A percentile compares a stretch with the other conserved stretches of the same genome.
These are phyloP conservation scores for Fusarium tuaranense DNA, from an alignment of 2,329 filamentous ascomycete species.

Conservation along the genomic window DNA sequence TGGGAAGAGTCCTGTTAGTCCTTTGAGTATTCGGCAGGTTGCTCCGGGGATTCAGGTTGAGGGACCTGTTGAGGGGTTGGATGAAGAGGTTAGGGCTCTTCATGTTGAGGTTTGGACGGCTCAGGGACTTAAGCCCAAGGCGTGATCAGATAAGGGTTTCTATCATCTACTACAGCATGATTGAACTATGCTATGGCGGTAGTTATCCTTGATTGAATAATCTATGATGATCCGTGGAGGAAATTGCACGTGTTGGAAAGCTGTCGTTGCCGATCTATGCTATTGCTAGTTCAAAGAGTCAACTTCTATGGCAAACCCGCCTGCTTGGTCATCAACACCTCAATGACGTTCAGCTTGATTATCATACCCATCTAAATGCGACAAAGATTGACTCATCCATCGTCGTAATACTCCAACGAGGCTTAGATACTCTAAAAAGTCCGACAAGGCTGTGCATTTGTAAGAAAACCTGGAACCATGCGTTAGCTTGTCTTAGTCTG, in stretches of 20 bases:
- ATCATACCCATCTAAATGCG: neutral
- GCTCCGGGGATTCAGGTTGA: constrained; percentile 44
- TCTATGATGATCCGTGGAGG: neutral
- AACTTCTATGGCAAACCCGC: neutral
- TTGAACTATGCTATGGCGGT: neutral
- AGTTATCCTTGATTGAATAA: neutral
- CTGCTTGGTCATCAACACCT: neutral
- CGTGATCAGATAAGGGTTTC: neutral
- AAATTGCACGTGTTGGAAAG: neutral
- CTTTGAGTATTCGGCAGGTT: constrained; percentile 46
- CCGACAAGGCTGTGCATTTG: neutral
- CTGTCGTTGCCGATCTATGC: neutral
- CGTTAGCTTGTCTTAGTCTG: neutral
- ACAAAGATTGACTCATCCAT: neutral
- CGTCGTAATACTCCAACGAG: neutral
- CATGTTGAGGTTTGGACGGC: constrained; percentile 40
- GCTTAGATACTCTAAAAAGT: neutral
- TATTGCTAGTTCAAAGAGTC: neutral
- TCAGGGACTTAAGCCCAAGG: constrained; percentile 22
- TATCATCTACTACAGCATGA: neutral
- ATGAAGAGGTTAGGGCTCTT: constrained; percentile 45
- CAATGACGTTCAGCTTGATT: neutral
- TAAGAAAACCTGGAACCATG: neutral
- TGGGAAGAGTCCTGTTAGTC: constrained; percentile 27
- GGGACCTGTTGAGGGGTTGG: constrained; percentile 47